A percentile compares a stretch with the other conserved stretches of the same genome.
Evolutionary conservation across 2,329 filamentous ascomycete genomes (phyloP).

Genomic region (Hypoxylon sp.): DNA sequence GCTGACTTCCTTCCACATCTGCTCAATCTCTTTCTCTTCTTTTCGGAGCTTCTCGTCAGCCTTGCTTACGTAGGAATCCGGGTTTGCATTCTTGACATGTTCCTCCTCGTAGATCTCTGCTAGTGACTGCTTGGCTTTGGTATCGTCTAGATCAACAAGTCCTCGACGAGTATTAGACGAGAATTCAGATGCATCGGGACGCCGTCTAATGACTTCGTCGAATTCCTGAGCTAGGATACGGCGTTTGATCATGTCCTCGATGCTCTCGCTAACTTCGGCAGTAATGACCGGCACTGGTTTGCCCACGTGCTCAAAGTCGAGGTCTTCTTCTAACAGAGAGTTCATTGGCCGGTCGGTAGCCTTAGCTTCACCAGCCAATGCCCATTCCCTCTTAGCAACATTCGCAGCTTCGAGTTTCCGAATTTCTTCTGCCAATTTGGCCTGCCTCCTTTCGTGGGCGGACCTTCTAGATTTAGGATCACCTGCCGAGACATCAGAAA

Average conservation of each 20-base stretch:
- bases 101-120: constrained; percentile 97
- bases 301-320: constrained; percentile 95
- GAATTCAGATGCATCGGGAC: constrained; percentile 79
- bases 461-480: constrained; percentile 83
- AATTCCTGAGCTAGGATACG: constrained; percentile 92
- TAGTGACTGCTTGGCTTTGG: constrained; percentile 87
- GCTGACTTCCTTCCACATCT: constrained; percentile 85
- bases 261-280: constrained; percentile 88
- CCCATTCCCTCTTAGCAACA: constrained; percentile 92
- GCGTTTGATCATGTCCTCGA: constrained; percentile 94
- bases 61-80: constrained; percentile 83
- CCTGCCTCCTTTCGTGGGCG: constrained; percentile 87
- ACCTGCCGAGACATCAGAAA: constrained; percentile 76
- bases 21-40: constrained; percentile 86
- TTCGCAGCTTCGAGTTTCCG: constrained; percentile 90
- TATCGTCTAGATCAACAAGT: constrained; percentile 86
- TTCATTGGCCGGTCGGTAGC: constrained; percentile 88
- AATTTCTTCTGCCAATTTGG: constrained; percentile 90
- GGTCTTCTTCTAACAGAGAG: constrained; percentile 92
- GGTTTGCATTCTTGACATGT: constrained; percentile 83
- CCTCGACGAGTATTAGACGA: constrained; percentile 75
- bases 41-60: constrained; percentile 85
- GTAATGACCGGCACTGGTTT: constrained; percentile 97
- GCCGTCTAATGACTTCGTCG: constrained; percentile 87
- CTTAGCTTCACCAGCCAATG: constrained; percentile 87